Conservation (phyloP, 768 basidiomycete genomes). For the Lentinula sp. region DNA sequence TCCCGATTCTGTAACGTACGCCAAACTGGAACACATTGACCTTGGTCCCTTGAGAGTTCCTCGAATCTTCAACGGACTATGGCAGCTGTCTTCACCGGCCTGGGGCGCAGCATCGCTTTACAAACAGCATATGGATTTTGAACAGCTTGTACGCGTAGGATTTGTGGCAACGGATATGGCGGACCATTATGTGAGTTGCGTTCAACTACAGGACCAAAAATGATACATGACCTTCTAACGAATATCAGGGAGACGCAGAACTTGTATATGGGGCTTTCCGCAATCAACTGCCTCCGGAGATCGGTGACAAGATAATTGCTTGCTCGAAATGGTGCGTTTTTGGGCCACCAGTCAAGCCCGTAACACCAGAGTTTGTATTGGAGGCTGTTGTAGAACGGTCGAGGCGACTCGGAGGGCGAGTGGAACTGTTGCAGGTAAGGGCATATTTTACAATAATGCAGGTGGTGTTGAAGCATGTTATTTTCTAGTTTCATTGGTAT, state of each 20-base stretch:
- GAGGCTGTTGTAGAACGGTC: slow-evolving; percentile 45
- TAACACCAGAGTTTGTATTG: slow-evolving; percentile 40
- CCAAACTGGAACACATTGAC: slow-evolving; percentile 11
- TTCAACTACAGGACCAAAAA: not conserved
- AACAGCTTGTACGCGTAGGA: slow-evolving; percentile 3
- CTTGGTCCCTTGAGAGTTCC: slow-evolving; percentile 38
- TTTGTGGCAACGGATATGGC: slow-evolving; percentile 14
- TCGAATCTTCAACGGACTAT: slow-evolving; percentile 48
- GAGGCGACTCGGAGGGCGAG: slow-evolving; percentile 32
- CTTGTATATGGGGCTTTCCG: slow-evolving; percentile 43
- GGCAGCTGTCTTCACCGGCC: slow-evolving; percentile 58
- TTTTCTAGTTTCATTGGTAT: slow-evolving; percentile 51
- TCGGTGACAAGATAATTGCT: slow-evolving; percentile 29
- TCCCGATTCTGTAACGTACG: not conserved
- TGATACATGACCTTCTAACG: not conserved
- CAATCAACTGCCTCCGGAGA: slow-evolving; percentile 20
- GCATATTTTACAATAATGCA: not conserved
- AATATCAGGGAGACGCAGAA: slow-evolving; percentile 12
- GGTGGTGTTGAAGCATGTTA: not conserved
- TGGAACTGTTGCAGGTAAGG: slow-evolving; percentile 54
- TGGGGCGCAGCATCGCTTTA: slow-evolving; percentile 43
- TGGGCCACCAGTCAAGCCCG: slow-evolving; percentile 22
- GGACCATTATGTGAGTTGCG: slow-evolving; percentile 11
- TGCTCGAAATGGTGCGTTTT: slow-evolving; percentile 64
- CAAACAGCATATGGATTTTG: slow-evolving; percentile 3